Percentiles rank a stretch among this genome's conserved stretches.
Conservation (phyloP, 2,329 filamentous ascomycete species). For the Raffaelea deltoideospora region DNA sequence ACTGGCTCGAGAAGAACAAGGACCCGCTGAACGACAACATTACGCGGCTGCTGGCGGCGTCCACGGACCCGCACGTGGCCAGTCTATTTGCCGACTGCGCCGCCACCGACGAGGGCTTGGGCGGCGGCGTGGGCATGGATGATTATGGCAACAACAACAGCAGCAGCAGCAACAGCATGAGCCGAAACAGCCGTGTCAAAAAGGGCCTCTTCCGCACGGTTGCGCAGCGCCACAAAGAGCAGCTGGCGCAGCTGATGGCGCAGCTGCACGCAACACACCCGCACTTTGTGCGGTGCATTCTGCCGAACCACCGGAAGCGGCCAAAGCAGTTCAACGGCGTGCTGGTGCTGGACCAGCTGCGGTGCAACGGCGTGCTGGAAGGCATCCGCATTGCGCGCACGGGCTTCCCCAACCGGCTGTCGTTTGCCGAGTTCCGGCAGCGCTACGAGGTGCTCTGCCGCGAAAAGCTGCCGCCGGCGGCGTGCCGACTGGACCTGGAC, state of each 20-base stretch:
- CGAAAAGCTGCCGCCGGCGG: conserved; percentile 14
- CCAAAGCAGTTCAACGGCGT: conserved; percentile 85
- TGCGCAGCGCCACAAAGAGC: conserved; percentile 93
- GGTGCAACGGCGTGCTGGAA: conserved; percentile 98
- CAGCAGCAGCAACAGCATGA: conserved; percentile 11
- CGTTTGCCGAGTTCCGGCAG: conserved; percentile 87
- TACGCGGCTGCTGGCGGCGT: conserved; percentile 71
- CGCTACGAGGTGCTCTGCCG: conserved; percentile 89
- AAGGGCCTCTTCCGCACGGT: conserved; percentile 95
- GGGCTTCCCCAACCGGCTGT: conserved; percentile 84
- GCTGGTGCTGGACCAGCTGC: conserved; percentile 91
- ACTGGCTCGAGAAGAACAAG: conserved; percentile 98
- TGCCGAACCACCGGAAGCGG: conserved; percentile 95
- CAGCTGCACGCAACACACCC: conserved; percentile 93
- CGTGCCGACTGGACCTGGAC: conserved; percentile 72
- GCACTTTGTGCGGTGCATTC: conserved; percentile 93
- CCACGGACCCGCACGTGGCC: conserved; percentile 69
- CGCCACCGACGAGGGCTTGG: conserved; percentile 37
- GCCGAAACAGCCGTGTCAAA: conserved; percentile 69
- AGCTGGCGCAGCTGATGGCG: conserved; percentile 88
- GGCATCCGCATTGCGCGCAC: conserved; percentile 94
- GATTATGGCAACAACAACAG: background rate
- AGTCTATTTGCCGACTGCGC: conserved; percentile 74
- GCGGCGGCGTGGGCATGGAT: conserved; percentile 22
- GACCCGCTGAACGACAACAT: conserved; percentile 96